phyloP scores from a whole-genome alignment of 1,139 yeast genomes.

The Yamadazyma buinensis region DNA sequence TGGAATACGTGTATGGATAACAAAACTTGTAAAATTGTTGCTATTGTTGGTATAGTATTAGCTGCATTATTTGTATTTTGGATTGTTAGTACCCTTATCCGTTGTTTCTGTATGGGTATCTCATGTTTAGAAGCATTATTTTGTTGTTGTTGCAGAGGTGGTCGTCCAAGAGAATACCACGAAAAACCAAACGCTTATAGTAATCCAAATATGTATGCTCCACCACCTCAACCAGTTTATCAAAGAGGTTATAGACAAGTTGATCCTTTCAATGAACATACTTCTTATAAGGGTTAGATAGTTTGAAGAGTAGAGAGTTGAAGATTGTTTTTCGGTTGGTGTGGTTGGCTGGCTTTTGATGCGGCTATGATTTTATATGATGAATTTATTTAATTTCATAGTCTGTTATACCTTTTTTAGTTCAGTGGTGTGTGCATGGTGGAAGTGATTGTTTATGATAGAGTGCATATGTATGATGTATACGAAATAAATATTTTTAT shows the following conservation, averaged over 20 bases:
- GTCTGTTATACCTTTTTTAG: too few relatives aligned
- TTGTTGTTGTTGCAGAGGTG: constrained; percentile 42
- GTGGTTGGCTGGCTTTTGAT: too few relatives aligned
- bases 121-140: constrained; percentile 43
- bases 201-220: constrained; percentile 40
- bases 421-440: too few relatives aligned
- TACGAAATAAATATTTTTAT: too few relatives aligned
- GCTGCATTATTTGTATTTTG: constrained; percentile 46
- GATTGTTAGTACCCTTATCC: constrained; percentile 39
- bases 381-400: too few relatives aligned
- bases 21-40: constrained; percentile 68
- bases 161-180: constrained; percentile 15
- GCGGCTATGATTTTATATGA: too few relatives aligned
- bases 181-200: constrained; percentile 19
- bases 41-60: constrained; percentile 67
- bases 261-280: constrained; percentile 2
- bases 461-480: too few relatives aligned
- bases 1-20: constrained; percentile 86
- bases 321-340: too few relatives aligned
- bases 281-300: constrained; percentile 2
- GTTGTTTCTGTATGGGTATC: constrained; percentile 44
- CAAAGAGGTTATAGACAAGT: constrained; percentile 1
- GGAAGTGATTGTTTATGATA: too few relatives aligned
- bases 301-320: too few relatives aligned
- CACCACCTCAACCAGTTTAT: constrained; percentile 18